These are phyloP conservation scores for Triticum timopheevii DNA, from an alignment of 176 grass and related monocot genomes.

Conservation along the genomic window DNA sequence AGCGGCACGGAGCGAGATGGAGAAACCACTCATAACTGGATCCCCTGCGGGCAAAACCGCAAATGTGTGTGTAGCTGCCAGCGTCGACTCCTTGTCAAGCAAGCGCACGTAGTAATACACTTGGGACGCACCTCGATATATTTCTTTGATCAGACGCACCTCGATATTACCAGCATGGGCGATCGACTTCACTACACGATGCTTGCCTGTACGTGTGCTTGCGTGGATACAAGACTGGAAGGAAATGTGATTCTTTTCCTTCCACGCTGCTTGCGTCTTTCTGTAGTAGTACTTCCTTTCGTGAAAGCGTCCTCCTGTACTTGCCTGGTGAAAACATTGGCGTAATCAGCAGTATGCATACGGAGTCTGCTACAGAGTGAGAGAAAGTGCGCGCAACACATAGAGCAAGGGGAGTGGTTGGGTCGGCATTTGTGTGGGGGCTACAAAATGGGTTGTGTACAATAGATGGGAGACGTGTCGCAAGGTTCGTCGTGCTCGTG, in stretches of 20 bases:
- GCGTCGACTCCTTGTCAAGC: too few species aligned
- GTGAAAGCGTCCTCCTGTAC: too few species aligned
- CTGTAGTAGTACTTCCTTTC: too few species aligned
- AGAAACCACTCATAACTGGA: too few species aligned
- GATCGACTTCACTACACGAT: not conserved
- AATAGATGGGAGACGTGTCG: not conserved
- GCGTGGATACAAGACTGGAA: not conserved
- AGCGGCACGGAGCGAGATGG: too few species aligned
- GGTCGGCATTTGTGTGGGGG: not conserved
- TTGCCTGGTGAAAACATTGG: not conserved
- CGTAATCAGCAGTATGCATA: not conserved
- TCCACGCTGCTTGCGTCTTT: not conserved
- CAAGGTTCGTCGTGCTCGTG: not conserved
- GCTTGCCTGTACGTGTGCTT: not conserved
- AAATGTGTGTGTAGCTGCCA: too few species aligned
- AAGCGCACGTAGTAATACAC: too few species aligned
- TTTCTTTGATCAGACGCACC: too few species aligned
- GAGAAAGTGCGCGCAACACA: not conserved
- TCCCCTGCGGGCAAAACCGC: too few species aligned
- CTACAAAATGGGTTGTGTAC: not conserved
- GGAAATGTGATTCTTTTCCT: not conserved
- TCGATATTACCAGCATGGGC: not conserved
- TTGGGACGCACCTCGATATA: too few species aligned
- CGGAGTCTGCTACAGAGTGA: not conserved
- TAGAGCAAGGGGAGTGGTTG: not conserved